Percentiles rank a stretch among this genome's conserved stretches.
Evolutionary conservation across 169 alveolate genomes (phyloP).

Genomic region (Theileria parva): DNA sequence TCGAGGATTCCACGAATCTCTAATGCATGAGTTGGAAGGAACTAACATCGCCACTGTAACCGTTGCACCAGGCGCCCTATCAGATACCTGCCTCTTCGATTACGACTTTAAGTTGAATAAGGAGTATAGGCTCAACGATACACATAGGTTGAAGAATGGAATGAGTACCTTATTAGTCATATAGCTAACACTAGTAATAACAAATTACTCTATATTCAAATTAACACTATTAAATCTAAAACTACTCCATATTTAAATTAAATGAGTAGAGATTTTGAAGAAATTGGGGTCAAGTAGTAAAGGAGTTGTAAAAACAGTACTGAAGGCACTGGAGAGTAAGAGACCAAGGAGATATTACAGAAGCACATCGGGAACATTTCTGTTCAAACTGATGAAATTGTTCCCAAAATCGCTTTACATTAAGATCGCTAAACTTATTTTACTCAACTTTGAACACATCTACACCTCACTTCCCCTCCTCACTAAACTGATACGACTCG

Average conservation of each 20-base stretch:
- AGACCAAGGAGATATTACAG: slow-evolving; percentile 31
- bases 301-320: slow-evolving; percentile 23
- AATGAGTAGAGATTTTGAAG: slow-evolving; percentile 28
- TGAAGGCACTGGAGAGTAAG: slow-evolving; percentile 17
- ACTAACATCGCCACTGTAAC: slow-evolving; percentile 16
- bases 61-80: slow-evolving; percentile 53
- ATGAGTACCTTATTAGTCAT: background rate
- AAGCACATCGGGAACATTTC: slow-evolving; percentile 39
- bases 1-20: slow-evolving; percentile 44
- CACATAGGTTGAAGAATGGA: slow-evolving; percentile 7
- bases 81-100: slow-evolving; percentile 40
- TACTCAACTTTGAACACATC: background rate
- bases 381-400: slow-evolving; percentile 36
- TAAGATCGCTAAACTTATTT: slow-evolving; percentile 6
- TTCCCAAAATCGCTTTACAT: slow-evolving; percentile 35
- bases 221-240: background rate
- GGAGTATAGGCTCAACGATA: background rate
- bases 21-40: slow-evolving; percentile 36
- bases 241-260: background rate
- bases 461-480: background rate
- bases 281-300: slow-evolving; percentile 25
- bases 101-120: slow-evolving; percentile 13
- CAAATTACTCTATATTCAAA: background rate
- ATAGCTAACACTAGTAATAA: background rate
- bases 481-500: background rate